Percentiles rank a stretch among this genome's conserved stretches.
Conservation (phyloP, 1,139 yeast genomes). For the Blastobotrys serpentis region DNA sequence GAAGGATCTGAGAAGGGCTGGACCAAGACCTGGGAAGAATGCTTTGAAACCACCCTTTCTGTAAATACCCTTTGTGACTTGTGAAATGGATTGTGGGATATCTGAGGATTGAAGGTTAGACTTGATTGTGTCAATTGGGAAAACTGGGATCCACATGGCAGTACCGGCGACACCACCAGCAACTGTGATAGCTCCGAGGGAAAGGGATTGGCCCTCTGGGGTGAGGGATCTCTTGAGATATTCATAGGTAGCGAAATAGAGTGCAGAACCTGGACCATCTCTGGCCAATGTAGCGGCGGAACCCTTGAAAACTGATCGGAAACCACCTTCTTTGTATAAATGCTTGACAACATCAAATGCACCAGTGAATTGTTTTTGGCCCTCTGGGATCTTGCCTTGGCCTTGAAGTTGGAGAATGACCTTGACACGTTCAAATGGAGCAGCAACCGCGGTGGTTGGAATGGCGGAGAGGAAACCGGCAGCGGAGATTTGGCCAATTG, state of each 20-base stretch:
- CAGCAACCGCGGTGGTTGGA: conserved; percentile 93
- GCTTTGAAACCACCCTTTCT: conserved; percentile 80
- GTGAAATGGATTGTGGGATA: conserved; percentile 55
- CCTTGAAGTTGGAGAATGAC: conserved; percentile 86
- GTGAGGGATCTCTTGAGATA: conserved; percentile 65
- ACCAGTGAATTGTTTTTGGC: conserved; percentile 48
- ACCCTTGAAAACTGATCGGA: conserved; percentile 84
- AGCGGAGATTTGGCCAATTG: conserved; percentile 71
- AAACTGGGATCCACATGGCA: conserved; percentile 94
- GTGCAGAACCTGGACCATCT: conserved; percentile 98
- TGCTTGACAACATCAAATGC: conserved; percentile 60
- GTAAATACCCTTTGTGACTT: conserved; percentile 64
- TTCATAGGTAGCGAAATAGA: conserved; percentile 94
- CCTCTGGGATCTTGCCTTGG: conserved; percentile 38
- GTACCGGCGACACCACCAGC: conserved; percentile 97
- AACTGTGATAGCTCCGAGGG: conserved; percentile 71
- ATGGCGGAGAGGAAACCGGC: conserved; percentile 97
- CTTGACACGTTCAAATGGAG: conserved; percentile 95
- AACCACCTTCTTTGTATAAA: conserved; percentile 78
- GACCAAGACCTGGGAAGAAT: conserved; percentile 87
- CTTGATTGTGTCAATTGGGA: conserved; percentile 95
- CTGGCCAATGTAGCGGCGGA: conserved; percentile 89
- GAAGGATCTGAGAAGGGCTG: conserved; percentile 91
- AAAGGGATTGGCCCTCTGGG: conserved; percentile 52
- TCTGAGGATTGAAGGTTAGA: conserved; percentile 76